Evolutionary conservation across 2,329 filamentous ascomycete genomes (phyloP).

Genomic region (Aspergillus quadrilineatus): DNA sequence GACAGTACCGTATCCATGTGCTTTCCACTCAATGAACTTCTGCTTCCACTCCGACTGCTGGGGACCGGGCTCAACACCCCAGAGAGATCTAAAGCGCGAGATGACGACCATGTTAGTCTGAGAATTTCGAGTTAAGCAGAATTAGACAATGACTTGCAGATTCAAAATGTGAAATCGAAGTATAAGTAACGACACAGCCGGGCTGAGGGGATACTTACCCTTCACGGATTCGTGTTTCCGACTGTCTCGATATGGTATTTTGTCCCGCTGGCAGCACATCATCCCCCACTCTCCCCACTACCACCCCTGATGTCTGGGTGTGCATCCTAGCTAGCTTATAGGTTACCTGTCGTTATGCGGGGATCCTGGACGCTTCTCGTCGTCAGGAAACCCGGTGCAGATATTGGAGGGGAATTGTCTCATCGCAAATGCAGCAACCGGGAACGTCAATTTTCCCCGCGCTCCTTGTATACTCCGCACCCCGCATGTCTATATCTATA

Average conservation of each 20-base stretch:
- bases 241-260: too few relatives aligned
- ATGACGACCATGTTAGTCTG: constrained; percentile 12
- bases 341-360: too few relatives aligned
- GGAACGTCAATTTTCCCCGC: constrained; percentile 8
- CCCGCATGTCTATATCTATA: not conserved
- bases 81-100: constrained; percentile 22
- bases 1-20: constrained; percentile 22
- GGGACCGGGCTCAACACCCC: constrained; percentile 22
- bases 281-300: not conserved
- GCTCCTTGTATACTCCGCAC: not conserved
- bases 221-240: too few relatives aligned
- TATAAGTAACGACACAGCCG: not conserved
- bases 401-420: not conserved
- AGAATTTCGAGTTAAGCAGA: not conserved
- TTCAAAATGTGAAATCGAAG: too few relatives aligned
- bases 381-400: not conserved
- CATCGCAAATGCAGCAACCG: not conserved
- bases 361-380: not conserved
- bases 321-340: too few relatives aligned
- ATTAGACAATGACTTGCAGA: too few relatives aligned
- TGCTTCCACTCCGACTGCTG: constrained; percentile 22
- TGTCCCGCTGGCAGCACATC: not conserved
- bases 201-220: too few relatives aligned
- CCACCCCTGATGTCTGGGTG: not conserved
- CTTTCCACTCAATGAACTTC: constrained; percentile 22